A percentile compares a stretch with the other conserved stretches of the same genome.
These are phyloP conservation scores for Begonia loranthoides DNA, from an alignment of 306 rosid species.

Conservation along the genomic window DNA sequence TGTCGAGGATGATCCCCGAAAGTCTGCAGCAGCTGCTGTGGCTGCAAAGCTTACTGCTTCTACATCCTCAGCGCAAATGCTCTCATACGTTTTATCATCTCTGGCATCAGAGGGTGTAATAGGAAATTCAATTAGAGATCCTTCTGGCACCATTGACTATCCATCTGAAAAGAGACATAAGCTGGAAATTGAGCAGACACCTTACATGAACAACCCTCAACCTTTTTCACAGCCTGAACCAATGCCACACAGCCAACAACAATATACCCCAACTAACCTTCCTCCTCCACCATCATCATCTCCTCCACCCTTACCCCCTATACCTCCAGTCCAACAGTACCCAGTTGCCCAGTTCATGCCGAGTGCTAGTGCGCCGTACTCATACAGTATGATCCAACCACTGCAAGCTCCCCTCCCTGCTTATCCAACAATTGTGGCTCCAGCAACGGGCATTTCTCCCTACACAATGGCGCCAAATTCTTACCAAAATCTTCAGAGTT, in stretches of 20 bases:
- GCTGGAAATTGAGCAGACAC: slow-evolving; percentile 50
- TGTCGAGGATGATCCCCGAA: slow-evolving; percentile 62
- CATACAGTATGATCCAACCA: slow-evolving; percentile 40
- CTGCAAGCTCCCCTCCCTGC: slow-evolving; percentile 32
- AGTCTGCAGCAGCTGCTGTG: slow-evolving; percentile 97
- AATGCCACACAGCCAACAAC: slow-evolving; percentile 39
- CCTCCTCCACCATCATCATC: slow-evolving; percentile 85
- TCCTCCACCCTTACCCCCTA: slow-evolving; percentile 82
- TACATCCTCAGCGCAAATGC: slow-evolving; percentile 88
- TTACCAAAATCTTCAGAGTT: slow-evolving; percentile 72
- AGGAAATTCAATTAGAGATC: slow-evolving; percentile 40
- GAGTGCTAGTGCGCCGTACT: slow-evolving; percentile 40
- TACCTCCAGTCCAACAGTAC: slow-evolving; percentile 67
- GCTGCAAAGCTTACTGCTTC: slow-evolving; percentile 96
- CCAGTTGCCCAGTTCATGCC: slow-evolving; percentile 54
- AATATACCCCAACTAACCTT: slow-evolving; percentile 42
- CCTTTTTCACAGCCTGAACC: slow-evolving; percentile 49
- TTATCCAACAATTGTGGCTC: slow-evolving; percentile 36
- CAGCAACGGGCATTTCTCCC: slow-evolving; percentile 35
- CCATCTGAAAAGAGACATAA: slow-evolving; percentile 70
- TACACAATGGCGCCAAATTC: slow-evolving; percentile 37
- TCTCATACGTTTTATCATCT: slow-evolving; percentile 85
- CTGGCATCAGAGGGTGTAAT: slow-evolving; percentile 93
- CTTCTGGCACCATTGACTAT: slow-evolving; percentile 33
- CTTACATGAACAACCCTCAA: slow-evolving; percentile 47